phyloP scores from a whole-genome alignment of 176 grass and related monocot genomes.

The Aegilops longissima region DNA sequence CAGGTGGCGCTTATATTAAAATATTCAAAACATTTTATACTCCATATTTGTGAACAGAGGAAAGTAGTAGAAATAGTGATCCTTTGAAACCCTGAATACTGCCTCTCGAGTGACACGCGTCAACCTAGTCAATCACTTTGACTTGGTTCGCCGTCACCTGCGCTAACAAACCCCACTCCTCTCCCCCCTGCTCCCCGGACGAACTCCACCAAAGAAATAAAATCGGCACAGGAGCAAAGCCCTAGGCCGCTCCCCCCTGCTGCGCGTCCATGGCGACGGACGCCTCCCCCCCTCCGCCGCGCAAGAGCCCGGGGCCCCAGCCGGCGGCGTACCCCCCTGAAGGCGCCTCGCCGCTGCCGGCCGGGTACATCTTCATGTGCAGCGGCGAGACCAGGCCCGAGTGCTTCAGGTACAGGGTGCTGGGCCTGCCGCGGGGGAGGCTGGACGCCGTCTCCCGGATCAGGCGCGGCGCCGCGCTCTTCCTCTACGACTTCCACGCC shows the following conservation, averaged over 20 bases:
- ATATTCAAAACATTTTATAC: too few relatives aligned
- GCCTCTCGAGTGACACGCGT: too few relatives aligned
- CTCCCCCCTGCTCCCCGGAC: background rate
- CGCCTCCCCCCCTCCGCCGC: background rate
- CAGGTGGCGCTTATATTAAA: too few relatives aligned
- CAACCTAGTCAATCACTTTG: too few relatives aligned
- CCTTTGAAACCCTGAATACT: too few relatives aligned
- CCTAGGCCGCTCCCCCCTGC: background rate
- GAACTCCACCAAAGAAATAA: background rate
- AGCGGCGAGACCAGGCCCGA: constrained; percentile 71
- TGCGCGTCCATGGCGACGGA: constrained; percentile 26
- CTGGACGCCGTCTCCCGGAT: constrained; percentile 60
- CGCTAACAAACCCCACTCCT: too few relatives aligned
- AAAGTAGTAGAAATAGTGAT: too few relatives aligned
- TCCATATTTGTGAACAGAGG: too few relatives aligned
- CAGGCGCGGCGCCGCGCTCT: constrained; percentile 65
- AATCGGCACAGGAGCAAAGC: background rate
- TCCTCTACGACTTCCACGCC: constrained; percentile 84
- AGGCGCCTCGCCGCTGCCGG: background rate
- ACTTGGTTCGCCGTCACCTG: too few relatives aligned
- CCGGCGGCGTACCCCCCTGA: background rate
- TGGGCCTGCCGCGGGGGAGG: constrained; percentile 62
- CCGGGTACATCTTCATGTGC: constrained; percentile 93
- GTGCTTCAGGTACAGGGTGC: constrained; percentile 53
- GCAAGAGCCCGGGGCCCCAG: constrained; percentile 11